These are phyloP conservation scores for Cercospora berteroae DNA, from an alignment of 2,329 filamentous ascomycete species.

Conservation along the genomic window DNA sequence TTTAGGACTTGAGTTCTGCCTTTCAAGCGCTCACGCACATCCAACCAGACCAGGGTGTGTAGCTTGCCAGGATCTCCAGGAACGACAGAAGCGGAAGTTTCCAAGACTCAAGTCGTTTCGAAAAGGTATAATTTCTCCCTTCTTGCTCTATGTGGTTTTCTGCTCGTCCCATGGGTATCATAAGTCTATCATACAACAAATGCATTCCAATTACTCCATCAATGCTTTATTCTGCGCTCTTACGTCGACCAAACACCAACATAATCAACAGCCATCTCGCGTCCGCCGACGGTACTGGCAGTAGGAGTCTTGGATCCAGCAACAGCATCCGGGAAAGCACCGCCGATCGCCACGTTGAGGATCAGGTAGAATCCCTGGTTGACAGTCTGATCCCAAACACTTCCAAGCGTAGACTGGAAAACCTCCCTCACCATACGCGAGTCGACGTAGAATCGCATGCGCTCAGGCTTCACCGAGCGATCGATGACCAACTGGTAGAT, in stretches of 20 bases:
- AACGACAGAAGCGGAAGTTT: neutral
- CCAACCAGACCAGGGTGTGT: neutral
- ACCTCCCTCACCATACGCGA: conserved; percentile 25
- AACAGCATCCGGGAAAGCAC: conserved; percentile 32
- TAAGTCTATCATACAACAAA: neutral
- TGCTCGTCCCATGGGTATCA: neutral
- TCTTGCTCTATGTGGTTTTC: neutral
- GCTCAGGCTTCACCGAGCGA: conserved; percentile 25
- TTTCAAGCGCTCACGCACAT: neutral
- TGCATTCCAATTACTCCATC: neutral
- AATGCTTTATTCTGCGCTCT: neutral
- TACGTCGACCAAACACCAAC: conserved; percentile 28
- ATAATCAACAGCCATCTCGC: conserved; percentile 28
- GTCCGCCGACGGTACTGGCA: conserved; percentile 19
- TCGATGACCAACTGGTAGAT: conserved; percentile 36
- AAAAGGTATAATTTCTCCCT: neutral
- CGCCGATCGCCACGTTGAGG: conserved; percentile 35
- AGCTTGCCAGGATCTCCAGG: neutral
- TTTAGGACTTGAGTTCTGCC: neutral
- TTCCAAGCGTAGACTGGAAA: conserved; percentile 25
- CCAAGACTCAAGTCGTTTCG: neutral
- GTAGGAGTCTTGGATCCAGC: conserved; percentile 31
- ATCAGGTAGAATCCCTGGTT: conserved; percentile 32
- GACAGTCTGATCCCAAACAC: conserved; percentile 30
- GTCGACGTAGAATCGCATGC: conserved; percentile 33